Percentiles rank a stretch among this genome's conserved stretches.
Conservation (phyloP, 2,329 filamentous ascomycete genomes). For the Parascedosporium putredinis region DNA sequence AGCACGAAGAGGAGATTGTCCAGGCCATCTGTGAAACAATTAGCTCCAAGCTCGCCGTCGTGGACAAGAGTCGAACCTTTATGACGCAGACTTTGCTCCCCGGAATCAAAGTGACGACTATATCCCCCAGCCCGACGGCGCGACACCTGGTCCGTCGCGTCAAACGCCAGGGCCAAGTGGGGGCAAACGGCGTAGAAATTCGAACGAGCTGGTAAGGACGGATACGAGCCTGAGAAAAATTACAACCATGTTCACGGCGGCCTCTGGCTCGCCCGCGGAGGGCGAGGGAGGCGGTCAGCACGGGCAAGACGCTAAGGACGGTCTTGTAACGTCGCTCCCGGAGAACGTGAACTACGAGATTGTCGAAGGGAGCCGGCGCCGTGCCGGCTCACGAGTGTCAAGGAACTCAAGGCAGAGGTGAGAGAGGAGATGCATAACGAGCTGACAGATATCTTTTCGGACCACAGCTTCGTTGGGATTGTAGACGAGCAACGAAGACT, state of each 20-base stretch:
- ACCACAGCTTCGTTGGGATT: conserved; percentile 86
- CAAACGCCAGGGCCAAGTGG: conserved; percentile 24
- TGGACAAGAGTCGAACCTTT: conserved; percentile 91
- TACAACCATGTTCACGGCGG: conserved; percentile 79
- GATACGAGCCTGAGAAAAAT: conserved; percentile 88
- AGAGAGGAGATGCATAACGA: conserved; percentile 74
- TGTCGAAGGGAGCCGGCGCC: conserved; percentile 55
- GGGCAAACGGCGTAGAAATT: conserved; percentile 29
- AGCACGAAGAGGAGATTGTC: conserved; percentile 95
- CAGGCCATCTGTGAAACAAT: conserved; percentile 76
- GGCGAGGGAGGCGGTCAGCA: background rate
- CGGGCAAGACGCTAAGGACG: conserved; percentile 21
- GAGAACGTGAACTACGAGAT: conserved; percentile 59
- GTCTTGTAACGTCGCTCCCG: conserved; percentile 20
- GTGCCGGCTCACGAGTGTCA: conserved; percentile 75
- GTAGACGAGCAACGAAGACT: conserved; percentile 81
- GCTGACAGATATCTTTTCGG: conserved; percentile 76
- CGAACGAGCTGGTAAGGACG: conserved; percentile 79
- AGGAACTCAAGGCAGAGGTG: conserved; percentile 70
- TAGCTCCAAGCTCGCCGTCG: conserved; percentile 64
- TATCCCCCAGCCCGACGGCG: conserved; percentile 15
- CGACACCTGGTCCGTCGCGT: conserved; percentile 17
- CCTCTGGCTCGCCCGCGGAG: conserved; percentile 15
- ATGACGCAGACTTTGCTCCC: conserved; percentile 85
- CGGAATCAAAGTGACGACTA: conserved; percentile 34